Evolutionary conservation across 176 grass and related monocot species (phyloP).

Genomic region (Ampelocalamus luodianensis): DNA sequence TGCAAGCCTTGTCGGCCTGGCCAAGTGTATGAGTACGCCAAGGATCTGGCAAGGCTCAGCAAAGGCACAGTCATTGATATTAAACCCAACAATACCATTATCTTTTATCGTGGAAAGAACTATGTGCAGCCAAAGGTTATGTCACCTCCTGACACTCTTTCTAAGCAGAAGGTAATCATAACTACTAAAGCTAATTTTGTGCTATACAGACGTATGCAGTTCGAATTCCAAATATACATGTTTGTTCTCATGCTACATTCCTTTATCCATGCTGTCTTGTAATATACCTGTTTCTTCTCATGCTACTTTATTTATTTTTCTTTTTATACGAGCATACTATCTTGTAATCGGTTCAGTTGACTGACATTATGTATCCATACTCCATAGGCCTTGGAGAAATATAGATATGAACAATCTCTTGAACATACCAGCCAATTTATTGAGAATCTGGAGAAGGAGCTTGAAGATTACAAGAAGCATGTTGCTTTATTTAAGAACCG

Average conservation of each 20-base stretch:
- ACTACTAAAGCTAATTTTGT: neutral
- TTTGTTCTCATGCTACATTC: conserved; percentile 10
- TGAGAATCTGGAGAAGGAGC: conserved; percentile 67
- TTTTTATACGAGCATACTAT: neutral
- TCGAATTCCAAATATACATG: neutral
- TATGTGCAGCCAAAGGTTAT: conserved; percentile 77
- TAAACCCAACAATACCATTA: conserved; percentile 67
- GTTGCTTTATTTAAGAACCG: conserved; percentile 66
- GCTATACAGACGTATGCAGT: neutral
- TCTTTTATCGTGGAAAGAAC: conserved; percentile 81
- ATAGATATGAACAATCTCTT: conserved; percentile 83
- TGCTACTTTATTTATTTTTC: neutral
- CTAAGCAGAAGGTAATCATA: conserved; percentile 74
- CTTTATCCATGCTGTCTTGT: neutral
- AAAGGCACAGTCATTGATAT: conserved; percentile 71
- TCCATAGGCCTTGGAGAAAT: conserved; percentile 78
- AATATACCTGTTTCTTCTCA: neutral
- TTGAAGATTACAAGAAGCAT: conserved; percentile 79
- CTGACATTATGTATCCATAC: neutral
- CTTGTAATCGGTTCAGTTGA: neutral
- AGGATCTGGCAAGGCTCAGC: conserved; percentile 63
- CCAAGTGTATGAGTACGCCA: conserved; percentile 69
- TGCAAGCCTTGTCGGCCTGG: conserved; percentile 71
- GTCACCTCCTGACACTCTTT: conserved; percentile 74
- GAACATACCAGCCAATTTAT: conserved; percentile 79